Evolutionary conservation across 495 filamentous ascomycete genomes (phyloP).

Genomic region (Copromyces sp.): DNA sequence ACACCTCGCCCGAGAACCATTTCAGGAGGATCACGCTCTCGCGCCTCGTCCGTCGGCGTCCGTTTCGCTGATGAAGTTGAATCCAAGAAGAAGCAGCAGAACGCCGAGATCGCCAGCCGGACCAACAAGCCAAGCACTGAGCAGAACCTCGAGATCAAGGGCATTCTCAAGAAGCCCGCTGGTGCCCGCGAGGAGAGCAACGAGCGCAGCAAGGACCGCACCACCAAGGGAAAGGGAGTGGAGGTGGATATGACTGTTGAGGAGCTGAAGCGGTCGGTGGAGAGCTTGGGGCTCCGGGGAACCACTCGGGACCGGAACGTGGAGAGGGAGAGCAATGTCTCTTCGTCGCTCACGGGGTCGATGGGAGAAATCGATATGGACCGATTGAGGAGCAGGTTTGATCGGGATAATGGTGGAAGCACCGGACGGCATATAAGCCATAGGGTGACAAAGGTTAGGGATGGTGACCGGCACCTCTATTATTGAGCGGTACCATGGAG

Average conservation of each 20-base stretch:
- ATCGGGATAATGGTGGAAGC: constrained; percentile 2
- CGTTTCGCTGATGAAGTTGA: constrained; percentile 25
- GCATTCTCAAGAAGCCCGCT: constrained; percentile 22
- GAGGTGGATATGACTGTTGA: constrained; percentile 10
- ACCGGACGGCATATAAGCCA: constrained; percentile 1
- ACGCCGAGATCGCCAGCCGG: constrained; percentile 28
- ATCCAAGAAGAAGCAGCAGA: constrained; percentile 15
- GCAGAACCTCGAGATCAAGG: constrained; percentile 11
- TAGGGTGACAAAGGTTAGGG: neutral
- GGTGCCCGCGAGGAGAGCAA: neutral
- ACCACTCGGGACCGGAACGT: constrained; percentile 4
- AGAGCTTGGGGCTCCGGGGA: constrained; percentile 14
- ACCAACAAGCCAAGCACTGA: constrained; percentile 15
- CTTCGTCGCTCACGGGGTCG: constrained; percentile 1
- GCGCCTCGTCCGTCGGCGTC: constrained; percentile 2
- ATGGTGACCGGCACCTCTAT: neutral
- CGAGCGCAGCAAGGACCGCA: constrained; percentile 2
- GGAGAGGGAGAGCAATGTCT: neutral
- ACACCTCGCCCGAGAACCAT: constrained; percentile 11
- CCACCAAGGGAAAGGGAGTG: neutral
- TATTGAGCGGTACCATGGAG: neutral
- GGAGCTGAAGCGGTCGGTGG: constrained; percentile 16
- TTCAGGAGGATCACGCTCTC: constrained; percentile 3
- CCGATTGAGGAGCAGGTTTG: constrained; percentile 6
- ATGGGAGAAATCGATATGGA: neutral